Evolutionary conservation across 2,329 filamentous ascomycete genomes (phyloP).

Genomic region (Endocalyx cinctus): DNA sequence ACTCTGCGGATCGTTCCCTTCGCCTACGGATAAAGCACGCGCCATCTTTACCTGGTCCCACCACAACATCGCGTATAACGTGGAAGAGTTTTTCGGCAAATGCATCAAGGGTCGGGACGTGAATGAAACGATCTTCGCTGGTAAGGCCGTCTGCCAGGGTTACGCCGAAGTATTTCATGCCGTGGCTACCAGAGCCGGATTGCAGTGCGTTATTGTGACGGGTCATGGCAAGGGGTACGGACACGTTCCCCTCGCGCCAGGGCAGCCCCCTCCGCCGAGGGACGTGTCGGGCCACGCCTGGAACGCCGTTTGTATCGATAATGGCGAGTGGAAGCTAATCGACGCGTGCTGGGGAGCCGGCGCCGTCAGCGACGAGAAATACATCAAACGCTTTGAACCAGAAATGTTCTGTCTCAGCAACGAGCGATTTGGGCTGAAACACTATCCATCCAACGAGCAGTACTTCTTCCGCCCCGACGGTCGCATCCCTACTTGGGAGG

Average conservation of each 20-base stretch:
- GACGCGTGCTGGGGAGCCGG: constrained; percentile 94
- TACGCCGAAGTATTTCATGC: constrained; percentile 80
- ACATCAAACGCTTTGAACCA: constrained; percentile 65
- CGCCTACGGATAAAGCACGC: constrained; percentile 83
- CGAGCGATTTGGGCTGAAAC: constrained; percentile 73
- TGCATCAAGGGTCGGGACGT: constrained; percentile 64
- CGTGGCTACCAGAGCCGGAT: constrained; percentile 72
- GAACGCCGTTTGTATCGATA: constrained; percentile 88
- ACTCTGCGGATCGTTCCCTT: constrained; percentile 75
- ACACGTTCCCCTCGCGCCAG: constrained; percentile 57
- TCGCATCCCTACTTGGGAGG: constrained; percentile 66
- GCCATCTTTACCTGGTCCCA: constrained; percentile 95
- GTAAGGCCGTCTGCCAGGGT: constrained; percentile 85
- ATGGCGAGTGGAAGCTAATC: constrained; percentile 83
- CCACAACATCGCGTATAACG: constrained; percentile 87
- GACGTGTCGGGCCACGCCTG: constrained; percentile 72
- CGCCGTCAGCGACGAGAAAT: constrained; percentile 53
- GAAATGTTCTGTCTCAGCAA: constrained; percentile 59
- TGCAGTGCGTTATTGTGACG: constrained; percentile 69
- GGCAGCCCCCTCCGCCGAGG: constrained; percentile 60
- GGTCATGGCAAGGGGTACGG: constrained; percentile 88
- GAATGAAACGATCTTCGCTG: constrained; percentile 67
- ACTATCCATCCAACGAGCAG: constrained; percentile 66
- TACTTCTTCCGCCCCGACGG: constrained; percentile 76
- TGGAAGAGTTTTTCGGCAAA: constrained; percentile 70